A percentile compares a stretch with the other conserved stretches of the same genome.
These are phyloP conservation scores for Hymenoscyphus scutula DNA, from an alignment of 2,329 filamentous ascomycete species.

Conservation along the genomic window DNA sequence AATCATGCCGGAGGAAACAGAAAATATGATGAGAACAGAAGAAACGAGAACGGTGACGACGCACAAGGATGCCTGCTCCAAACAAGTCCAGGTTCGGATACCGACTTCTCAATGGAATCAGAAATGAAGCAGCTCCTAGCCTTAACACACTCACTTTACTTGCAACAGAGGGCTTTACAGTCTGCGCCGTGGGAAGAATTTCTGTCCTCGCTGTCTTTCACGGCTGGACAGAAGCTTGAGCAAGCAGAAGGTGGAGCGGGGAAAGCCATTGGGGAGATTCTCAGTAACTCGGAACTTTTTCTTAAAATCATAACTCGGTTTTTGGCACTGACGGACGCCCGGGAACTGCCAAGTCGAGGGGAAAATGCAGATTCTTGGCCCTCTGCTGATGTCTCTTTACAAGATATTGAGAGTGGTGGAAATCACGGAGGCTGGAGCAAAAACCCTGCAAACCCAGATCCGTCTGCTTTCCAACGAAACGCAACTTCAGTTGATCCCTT, in stretches of 20 bases:
- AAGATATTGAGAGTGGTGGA: neutral
- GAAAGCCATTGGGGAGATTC: constrained; percentile 5
- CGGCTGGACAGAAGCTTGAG: neutral
- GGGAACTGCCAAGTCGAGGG: neutral
- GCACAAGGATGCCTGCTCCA: neutral
- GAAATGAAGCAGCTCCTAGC: neutral
- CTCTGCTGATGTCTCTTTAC: neutral
- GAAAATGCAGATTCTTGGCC: neutral
- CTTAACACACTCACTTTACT: neutral
- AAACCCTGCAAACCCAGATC: neutral
- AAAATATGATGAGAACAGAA: too few relatives aligned
- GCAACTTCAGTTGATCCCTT: neutral
- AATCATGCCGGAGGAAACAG: neutral
- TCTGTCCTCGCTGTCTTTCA: constrained; percentile 2
- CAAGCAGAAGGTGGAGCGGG: neutral
- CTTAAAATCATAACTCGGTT: constrained; percentile 1
- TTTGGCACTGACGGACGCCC: neutral
- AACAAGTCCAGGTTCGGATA: neutral
- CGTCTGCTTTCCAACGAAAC: neutral
- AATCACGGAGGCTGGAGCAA: neutral
- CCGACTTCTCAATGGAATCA: neutral
- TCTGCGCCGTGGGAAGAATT: neutral
- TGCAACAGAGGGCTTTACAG: neutral
- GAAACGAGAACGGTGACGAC: neutral
- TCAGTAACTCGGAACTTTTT: constrained; percentile 1